phyloP scores from a whole-genome alignment of 345 rosid species.

The Camelina neglecta region DNA sequence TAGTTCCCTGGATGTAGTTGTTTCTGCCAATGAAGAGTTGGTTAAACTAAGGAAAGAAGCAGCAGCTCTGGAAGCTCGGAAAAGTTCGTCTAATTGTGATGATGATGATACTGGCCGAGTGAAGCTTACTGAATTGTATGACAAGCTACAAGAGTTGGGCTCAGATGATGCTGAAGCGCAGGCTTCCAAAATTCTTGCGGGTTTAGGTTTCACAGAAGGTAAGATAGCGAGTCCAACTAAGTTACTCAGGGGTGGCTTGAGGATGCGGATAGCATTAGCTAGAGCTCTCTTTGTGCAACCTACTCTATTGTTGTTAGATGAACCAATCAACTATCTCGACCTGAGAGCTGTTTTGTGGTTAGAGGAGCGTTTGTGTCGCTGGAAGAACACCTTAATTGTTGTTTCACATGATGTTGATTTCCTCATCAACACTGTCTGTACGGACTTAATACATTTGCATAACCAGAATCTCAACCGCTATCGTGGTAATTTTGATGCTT shows the following conservation, averaged over 20 bases:
- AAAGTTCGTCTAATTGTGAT: slow-evolving; percentile 40
- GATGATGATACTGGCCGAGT: slow-evolving; percentile 64
- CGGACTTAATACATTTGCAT: slow-evolving; percentile 88
- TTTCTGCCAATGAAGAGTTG: slow-evolving; percentile 85
- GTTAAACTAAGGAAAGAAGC: slow-evolving; percentile 71
- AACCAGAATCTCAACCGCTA: slow-evolving; percentile 79
- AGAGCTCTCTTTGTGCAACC: slow-evolving; percentile 97
- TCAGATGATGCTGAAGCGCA: slow-evolving; percentile 96
- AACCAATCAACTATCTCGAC: slow-evolving; percentile 97
- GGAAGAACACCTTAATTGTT: slow-evolving; percentile 94
- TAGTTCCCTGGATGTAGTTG: slow-evolving; percentile 85
- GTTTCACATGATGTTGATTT: slow-evolving; percentile 98
- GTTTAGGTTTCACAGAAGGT: slow-evolving; percentile 86
- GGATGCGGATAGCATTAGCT: slow-evolving; percentile 95
- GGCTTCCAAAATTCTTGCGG: slow-evolving; percentile 94
- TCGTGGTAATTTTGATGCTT: slow-evolving; percentile 85
- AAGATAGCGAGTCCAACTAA: slow-evolving; percentile 79
- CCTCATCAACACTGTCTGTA: slow-evolving; percentile 86
- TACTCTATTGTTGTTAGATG: slow-evolving; percentile 85
- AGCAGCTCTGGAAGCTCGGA: slow-evolving; percentile 50
- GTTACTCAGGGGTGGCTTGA: slow-evolving; percentile 98
- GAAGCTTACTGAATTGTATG: slow-evolving; percentile 82
- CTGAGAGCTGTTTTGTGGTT: slow-evolving; percentile 93
- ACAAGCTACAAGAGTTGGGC: slow-evolving; percentile 79
- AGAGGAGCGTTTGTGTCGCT: slow-evolving; percentile 84